phyloP scores from a whole-genome alignment of 2,329 filamentous ascomycete species.

The Alternaria triticina region DNA sequence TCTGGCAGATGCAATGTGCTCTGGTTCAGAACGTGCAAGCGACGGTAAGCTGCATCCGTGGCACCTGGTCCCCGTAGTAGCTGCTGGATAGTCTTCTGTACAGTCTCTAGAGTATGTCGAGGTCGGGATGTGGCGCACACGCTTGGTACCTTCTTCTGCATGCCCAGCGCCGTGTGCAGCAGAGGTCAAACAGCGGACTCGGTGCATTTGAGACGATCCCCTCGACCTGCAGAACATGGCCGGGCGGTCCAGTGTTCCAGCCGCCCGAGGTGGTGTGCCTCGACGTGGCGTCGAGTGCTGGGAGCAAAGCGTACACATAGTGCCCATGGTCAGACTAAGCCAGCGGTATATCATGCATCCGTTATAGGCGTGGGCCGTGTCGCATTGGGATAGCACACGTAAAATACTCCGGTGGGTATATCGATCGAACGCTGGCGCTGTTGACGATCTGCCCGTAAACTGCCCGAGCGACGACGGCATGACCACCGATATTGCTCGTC shows the following conservation, averaged over 20 bases:
- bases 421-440: slow-evolving; percentile 39
- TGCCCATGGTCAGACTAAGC: slow-evolving; percentile 31
- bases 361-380: slow-evolving; percentile 29
- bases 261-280: slow-evolving; percentile 29
- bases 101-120: background rate
- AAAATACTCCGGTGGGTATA: slow-evolving; percentile 47
- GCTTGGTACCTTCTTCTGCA: background rate
- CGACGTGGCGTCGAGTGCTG: slow-evolving; percentile 34
- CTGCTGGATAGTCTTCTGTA: slow-evolving; percentile 10
- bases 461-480: slow-evolving; percentile 36
- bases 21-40: slow-evolving; percentile 16
- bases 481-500: slow-evolving; percentile 33
- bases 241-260: slow-evolving; percentile 23
- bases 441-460: slow-evolving; percentile 45
- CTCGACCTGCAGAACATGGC: slow-evolving; percentile 20
- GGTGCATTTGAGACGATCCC: slow-evolving; percentile 30
- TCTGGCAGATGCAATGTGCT: slow-evolving; percentile 31
- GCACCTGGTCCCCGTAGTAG: slow-evolving; percentile 12
- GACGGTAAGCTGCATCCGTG: slow-evolving; percentile 28
- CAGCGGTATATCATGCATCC: slow-evolving; percentile 29
- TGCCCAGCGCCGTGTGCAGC: slow-evolving; percentile 17
- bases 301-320: slow-evolving; percentile 21
- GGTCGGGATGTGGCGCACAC: slow-evolving; percentile 2
- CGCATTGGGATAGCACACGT: slow-evolving; percentile 30
- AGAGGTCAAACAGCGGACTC: slow-evolving; percentile 38